Conservation (phyloP, 2,329 filamentous ascomycete genomes). For the Venturia pyrina region DNA sequence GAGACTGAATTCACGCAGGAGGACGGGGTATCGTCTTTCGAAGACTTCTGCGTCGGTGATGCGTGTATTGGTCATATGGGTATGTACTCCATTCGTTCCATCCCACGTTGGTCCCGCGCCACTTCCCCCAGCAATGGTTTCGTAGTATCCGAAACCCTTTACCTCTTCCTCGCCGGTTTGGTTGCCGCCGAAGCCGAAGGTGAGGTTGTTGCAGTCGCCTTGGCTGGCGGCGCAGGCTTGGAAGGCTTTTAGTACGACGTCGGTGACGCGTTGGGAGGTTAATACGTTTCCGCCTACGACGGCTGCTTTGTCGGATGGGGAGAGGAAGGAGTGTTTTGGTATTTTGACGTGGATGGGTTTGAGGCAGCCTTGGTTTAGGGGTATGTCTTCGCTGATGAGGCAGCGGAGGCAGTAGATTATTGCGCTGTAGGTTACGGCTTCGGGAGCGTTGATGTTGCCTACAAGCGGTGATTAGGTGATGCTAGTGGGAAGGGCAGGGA, state of each 20-base stretch:
- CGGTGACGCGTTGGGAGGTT: slow-evolving; percentile 69
- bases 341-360: slow-evolving; percentile 67
- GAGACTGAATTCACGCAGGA: slow-evolving; percentile 61
- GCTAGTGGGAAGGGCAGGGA: neutral
- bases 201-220: slow-evolving; percentile 76
- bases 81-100: slow-evolving; percentile 67
- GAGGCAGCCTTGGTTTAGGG: slow-evolving; percentile 77
- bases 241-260: slow-evolving; percentile 75
- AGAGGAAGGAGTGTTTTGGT: slow-evolving; percentile 62
- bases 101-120: slow-evolving; percentile 66
- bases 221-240: slow-evolving; percentile 68
- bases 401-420: slow-evolving; percentile 81
- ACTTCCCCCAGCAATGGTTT: slow-evolving; percentile 70
- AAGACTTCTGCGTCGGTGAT: slow-evolving; percentile 76
- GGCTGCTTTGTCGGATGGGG: slow-evolving; percentile 64
- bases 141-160: slow-evolving; percentile 79
- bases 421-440: slow-evolving; percentile 72
- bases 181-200: slow-evolving; percentile 71
- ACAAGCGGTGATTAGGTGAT: neutral
- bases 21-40: slow-evolving; percentile 64
- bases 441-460: slow-evolving; percentile 69
- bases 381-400: slow-evolving; percentile 72
- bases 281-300: slow-evolving; percentile 79
- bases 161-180: slow-evolving; percentile 45
- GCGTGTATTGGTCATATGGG: slow-evolving; percentile 77